Percentiles rank a stretch among this genome's conserved stretches.
phyloP scores from a whole-genome alignment of 768 basidiomycete species.

The Psilocybe azurescens region DNA sequence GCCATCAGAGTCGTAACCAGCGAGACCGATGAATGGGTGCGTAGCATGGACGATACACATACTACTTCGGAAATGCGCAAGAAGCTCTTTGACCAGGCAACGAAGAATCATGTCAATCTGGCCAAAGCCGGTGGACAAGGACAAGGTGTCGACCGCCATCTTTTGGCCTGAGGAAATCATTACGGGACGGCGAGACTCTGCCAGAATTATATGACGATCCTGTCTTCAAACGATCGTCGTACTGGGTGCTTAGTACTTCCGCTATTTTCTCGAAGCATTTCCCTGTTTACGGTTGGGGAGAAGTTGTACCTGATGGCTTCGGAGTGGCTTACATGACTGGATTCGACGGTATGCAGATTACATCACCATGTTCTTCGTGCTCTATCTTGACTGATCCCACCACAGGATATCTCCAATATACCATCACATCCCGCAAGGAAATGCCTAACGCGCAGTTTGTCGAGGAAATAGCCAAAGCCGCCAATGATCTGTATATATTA shows the following conservation, averaged over 20 bases:
- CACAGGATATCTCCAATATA: slow-evolving; percentile 82
- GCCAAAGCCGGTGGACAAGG: slow-evolving; percentile 71
- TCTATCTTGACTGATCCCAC: neutral
- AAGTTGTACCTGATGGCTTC: slow-evolving; percentile 93
- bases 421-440: slow-evolving; percentile 84
- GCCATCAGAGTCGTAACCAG: slow-evolving; percentile 85
- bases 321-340: slow-evolving; percentile 97
- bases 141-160: slow-evolving; percentile 85
- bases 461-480: slow-evolving; percentile 64
- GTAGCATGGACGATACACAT: slow-evolving; percentile 66
- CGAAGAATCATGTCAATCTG: slow-evolving; percentile 66
- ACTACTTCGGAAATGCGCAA: slow-evolving; percentile 49
- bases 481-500: slow-evolving; percentile 74
- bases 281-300: slow-evolving; percentile 91
- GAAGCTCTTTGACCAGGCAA: slow-evolving; percentile 60
- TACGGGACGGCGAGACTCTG: slow-evolving; percentile 63
- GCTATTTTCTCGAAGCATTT: slow-evolving; percentile 89
- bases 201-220: slow-evolving; percentile 82
- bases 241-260: slow-evolving; percentile 92
- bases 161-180: slow-evolving; percentile 80
- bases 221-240: slow-evolving; percentile 68
- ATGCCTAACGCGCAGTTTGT: slow-evolving; percentile 82
- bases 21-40: slow-evolving; percentile 81
- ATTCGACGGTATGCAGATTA: slow-evolving; percentile 59
- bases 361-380: neutral